phyloP scores from a whole-genome alignment of 352 stramenopile genomes.

The Globisporangium splendens region DNA sequence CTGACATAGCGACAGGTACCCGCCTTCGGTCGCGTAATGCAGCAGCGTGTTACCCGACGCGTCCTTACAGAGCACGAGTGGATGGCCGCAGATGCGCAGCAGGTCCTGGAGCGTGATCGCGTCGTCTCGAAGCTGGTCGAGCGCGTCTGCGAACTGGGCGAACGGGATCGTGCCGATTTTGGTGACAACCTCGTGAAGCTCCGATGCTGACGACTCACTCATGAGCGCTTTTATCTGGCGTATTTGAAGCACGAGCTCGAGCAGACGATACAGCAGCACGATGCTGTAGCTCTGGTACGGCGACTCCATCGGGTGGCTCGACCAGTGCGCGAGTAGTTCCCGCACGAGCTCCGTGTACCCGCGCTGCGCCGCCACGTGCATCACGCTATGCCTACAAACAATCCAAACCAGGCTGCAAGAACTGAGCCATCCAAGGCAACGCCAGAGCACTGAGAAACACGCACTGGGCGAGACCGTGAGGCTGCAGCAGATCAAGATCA shows the following conservation, averaged over 20 bases:
- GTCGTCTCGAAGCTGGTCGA: constrained; percentile 59
- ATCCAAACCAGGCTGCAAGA: neutral
- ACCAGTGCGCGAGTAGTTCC: constrained; percentile 62
- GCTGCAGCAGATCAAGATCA: constrained; percentile 58
- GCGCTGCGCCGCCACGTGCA: constrained; percentile 63
- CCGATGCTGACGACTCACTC: constrained; percentile 45
- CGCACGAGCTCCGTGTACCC: constrained; percentile 62
- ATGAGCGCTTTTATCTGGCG: constrained; percentile 48
- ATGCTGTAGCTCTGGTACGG: constrained; percentile 66
- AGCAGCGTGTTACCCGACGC: constrained; percentile 66
- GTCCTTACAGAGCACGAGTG: constrained; percentile 60
- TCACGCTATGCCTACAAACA: constrained; percentile 35
- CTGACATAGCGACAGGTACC: constrained; percentile 61
- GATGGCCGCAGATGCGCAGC: constrained; percentile 67
- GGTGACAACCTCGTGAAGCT: constrained; percentile 47
- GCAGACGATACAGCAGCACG: constrained; percentile 38
- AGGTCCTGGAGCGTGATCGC: constrained; percentile 57
- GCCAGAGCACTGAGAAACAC: neutral
- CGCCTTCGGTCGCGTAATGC: constrained; percentile 74
- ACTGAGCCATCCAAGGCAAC: neutral
- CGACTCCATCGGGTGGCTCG: constrained; percentile 53
- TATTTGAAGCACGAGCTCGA: constrained; percentile 46
- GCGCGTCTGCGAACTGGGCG: constrained; percentile 54
- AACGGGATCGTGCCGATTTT: constrained; percentile 50
- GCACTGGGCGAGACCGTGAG: constrained; percentile 59